Evolutionary conservation across 2,329 filamentous ascomycete species (phyloP), one percentile per base, ranked within the genome.

Genomic region (Diaporthe eres): DNA sequence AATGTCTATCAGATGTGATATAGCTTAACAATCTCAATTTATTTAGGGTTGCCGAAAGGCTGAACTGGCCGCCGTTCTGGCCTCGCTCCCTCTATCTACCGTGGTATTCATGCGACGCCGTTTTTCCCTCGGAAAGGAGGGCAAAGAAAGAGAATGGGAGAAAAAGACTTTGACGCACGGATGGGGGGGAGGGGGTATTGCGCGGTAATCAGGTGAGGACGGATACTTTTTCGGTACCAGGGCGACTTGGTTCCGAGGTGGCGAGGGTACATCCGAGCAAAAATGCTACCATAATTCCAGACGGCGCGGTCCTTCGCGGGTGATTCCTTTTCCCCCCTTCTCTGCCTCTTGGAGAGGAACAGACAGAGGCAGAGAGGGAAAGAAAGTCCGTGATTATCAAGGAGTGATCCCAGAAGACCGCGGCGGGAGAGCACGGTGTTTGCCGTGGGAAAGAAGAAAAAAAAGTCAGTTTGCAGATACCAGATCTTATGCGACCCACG

Each of bases 201-300:
- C 65, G 65, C 34, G n/a, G 65, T 70, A 34, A 70, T 70, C 65
- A 70, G 65, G 49, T 70, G 49, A 70, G 34, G 65, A 42, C 65
- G 65, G 65, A 42, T 55, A 70, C 65, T 70, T 70, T 70, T 70
- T 70, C 65, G 65, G 65, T 70, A 70, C 49, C 65, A 70, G 31
- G 31, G 65, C 65, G 22, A 55, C 22, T 28, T 70, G n/a, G 65
- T 70, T 70, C 65, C 65, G 65, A 70, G 49, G 65, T 70, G 49
- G 65, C 65, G n/a, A 70, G 47, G 49, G 31, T 68, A 42, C 65
- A 70, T 55, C 65, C 65, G 65, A 70, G 65, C 49, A 53, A 55
- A 22, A 42, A 70, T 70, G 49, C 49, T 70, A 70, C 65, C 49
- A n/a, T 70, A 55, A 15, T 42, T n/a, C 34, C 8, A 39, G 47